Conservation (phyloP, 2,329 filamentous ascomycete genomes). For the Dothistroma pini region DNA sequence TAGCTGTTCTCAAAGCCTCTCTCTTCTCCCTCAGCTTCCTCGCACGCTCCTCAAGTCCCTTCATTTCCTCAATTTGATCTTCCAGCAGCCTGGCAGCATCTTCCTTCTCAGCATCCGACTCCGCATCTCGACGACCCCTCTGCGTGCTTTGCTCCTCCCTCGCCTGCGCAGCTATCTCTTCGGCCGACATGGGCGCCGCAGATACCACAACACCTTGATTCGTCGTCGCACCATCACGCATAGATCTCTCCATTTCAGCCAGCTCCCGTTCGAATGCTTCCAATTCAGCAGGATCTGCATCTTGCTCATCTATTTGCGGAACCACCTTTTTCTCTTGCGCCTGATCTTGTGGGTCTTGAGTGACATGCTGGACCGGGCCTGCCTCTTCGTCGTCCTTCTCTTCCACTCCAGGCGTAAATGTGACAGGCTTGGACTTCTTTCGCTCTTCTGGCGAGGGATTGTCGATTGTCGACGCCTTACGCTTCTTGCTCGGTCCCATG, state of each 20-base stretch:
- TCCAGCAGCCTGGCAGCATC: slow-evolving; percentile 44
- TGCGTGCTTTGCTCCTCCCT: slow-evolving; percentile 44
- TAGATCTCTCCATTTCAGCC: slow-evolving; percentile 40
- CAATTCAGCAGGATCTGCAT: slow-evolving; percentile 39
- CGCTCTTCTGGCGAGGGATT: slow-evolving; percentile 15
- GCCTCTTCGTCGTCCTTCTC: slow-evolving; percentile 30
- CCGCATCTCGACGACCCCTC: slow-evolving; percentile 41
- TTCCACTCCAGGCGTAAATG: slow-evolving; percentile 4
- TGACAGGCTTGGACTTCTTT: slow-evolving; percentile 23
- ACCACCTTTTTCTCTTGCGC: neutral
- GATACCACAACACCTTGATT: slow-evolving; percentile 42
- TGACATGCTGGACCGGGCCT: neutral
- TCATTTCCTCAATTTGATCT: slow-evolving; percentile 52
- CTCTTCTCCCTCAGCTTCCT: slow-evolving; percentile 45
- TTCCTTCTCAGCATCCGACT: slow-evolving; percentile 48
- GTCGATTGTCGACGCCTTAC: slow-evolving; percentile 43
- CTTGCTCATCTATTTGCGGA: slow-evolving; percentile 16
- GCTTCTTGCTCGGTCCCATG: slow-evolving; percentile 45
- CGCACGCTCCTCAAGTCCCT: slow-evolving; percentile 45
- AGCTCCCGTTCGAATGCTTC: slow-evolving; percentile 83
- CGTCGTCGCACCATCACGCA: slow-evolving; percentile 18
- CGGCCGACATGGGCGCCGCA: slow-evolving; percentile 45
- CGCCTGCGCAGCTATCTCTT: slow-evolving; percentile 46
- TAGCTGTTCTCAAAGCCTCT: slow-evolving; percentile 38
- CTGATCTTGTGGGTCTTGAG: neutral